A percentile compares a stretch with the other conserved stretches of the same genome.
These are phyloP conservation scores for Williopsis jadinii DNA, from an alignment of 1,139 yeast species.

Conservation along the genomic window DNA sequence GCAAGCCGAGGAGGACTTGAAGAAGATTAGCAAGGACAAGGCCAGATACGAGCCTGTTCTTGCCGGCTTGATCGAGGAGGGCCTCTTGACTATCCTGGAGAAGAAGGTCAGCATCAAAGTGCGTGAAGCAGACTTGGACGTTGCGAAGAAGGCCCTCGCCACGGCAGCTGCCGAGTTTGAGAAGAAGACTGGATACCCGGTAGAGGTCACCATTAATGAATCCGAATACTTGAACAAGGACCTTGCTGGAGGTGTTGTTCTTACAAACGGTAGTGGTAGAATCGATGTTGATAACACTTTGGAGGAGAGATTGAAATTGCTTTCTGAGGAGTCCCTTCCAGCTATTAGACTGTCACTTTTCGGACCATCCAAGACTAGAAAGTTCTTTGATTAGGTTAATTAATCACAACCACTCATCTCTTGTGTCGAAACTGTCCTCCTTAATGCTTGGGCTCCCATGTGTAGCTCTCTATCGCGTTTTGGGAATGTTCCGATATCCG, in stretches of 20 bases:
- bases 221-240: slow-evolving; percentile 49
- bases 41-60: slow-evolving; percentile 61
- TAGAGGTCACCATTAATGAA: slow-evolving; percentile 49
- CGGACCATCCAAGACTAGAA: slow-evolving; percentile 82
- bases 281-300: slow-evolving; percentile 89
- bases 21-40: slow-evolving; percentile 41
- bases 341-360: slow-evolving; percentile 86
- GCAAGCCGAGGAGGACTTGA: slow-evolving; percentile 58
- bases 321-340: slow-evolving; percentile 83
- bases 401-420: too few relatives aligned
- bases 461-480: too few relatives aligned
- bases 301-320: slow-evolving; percentile 83
- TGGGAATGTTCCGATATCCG: too few relatives aligned
- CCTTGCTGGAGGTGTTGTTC: slow-evolving; percentile 79
- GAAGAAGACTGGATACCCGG: slow-evolving; percentile 46
- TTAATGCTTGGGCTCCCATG: too few relatives aligned
- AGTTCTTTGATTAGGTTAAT: slow-evolving; percentile 66
- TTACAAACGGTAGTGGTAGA: slow-evolving; percentile 66
- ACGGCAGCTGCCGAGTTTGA: slow-evolving; percentile 61
- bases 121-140: slow-evolving; percentile 57
- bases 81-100: slow-evolving; percentile 70
- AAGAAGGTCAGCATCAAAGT: slow-evolving; percentile 55
- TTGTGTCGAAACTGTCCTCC: too few relatives aligned
- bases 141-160: slow-evolving; percentile 57
- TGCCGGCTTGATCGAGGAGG: slow-evolving; percentile 78